Percentiles rank a stretch among this genome's conserved stretches.
Evolutionary conservation across 1,284 basidiomycete species (phyloP).

Genomic region (Mycosarcoma mackinlayi): DNA sequence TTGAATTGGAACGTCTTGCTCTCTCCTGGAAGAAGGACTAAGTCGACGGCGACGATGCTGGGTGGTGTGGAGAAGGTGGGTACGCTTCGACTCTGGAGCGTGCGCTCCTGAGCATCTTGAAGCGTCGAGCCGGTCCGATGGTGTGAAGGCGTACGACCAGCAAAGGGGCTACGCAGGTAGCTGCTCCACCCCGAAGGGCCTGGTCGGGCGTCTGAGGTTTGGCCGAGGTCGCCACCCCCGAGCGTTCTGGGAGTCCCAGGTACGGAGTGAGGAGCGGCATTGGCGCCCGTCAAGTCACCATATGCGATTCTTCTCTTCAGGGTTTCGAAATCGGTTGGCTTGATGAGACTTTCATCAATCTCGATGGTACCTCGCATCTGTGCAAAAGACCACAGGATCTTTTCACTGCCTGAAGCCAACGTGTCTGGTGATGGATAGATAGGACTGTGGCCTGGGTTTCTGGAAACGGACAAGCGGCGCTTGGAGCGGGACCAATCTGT

Average conservation of each 20-base stretch:
- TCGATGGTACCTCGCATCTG: conserved; percentile 80
- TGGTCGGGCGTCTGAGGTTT: conserved; percentile 35
- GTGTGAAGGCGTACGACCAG: conserved; percentile 39
- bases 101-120: conserved; percentile 71
- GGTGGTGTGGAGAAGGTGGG: conserved; percentile 85
- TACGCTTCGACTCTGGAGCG: conserved; percentile 71
- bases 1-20: conserved; percentile 74
- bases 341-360: conserved; percentile 70
- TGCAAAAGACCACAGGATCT: conserved; percentile 86
- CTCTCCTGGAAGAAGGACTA: conserved; percentile 80
- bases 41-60: conserved; percentile 84
- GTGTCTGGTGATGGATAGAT: conserved; percentile 43
- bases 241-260: conserved; percentile 48
- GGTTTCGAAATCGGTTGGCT: conserved; percentile 69
- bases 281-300: conserved; percentile 55
- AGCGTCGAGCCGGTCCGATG: conserved; percentile 73
- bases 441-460: conserved; percentile 30
- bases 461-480: conserved; percentile 8
- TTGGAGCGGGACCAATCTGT: conserved; percentile 55
- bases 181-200: conserved; percentile 29
- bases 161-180: conserved; percentile 31
- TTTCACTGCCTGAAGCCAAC: conserved; percentile 72
- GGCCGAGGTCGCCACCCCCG: conserved; percentile 59
- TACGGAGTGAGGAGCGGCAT: conserved; percentile 41
- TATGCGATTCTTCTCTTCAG: conserved; percentile 67